Evolutionary conservation across 371 early-diverging fungal genomes (phyloP), one percentile per base, ranked within the genome.

Genomic region (Saksenaea vasiformis): DNA sequence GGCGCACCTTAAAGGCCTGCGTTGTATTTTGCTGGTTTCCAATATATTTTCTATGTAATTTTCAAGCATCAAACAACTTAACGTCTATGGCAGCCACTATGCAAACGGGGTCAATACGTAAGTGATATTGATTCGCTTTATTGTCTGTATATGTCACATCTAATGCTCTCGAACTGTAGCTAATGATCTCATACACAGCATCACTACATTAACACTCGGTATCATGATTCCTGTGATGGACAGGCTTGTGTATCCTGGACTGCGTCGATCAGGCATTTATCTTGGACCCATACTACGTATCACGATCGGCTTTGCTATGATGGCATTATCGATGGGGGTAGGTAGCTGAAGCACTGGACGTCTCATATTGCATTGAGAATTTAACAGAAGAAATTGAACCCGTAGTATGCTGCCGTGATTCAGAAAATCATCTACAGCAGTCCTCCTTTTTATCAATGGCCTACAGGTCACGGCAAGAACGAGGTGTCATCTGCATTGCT

Each of bases 31-130:
- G 79, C 43, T 85, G 85, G 76, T 90, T 74, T 62, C 89, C 90
- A 10, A 62, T 92, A 44, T 92, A 84, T 78, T 92, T 91, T 91
- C 81, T 87, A 27, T 80, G 85, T 62, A 90, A 90, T 72, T 75
- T 75, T 54, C 89, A 92, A 71, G 88, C 90, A 84, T 77, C 74
- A 62, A 87, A 86, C 78, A 90, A 89, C 71, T 74, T 92, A 67
- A 72, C 90, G 37, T 87, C 85, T 60, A 87, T 86, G 81, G 87
- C 85, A 44, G 80, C 84, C 11, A 39, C 39, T 1, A 39, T 39
- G 39, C 5, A 39, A 11, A 39, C 39, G 15, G 39, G 39, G 11
- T 39, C 39, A 39, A n/a, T 39, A n/a, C 39, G 39, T 39, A 39
- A 39, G 39, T 10, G 3, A n/a, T n/a, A n/a, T n/a, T n/a, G n/a